phyloP scores from a whole-genome alignment of 768 basidiomycete genomes.

The Phaffia australis region DNA sequence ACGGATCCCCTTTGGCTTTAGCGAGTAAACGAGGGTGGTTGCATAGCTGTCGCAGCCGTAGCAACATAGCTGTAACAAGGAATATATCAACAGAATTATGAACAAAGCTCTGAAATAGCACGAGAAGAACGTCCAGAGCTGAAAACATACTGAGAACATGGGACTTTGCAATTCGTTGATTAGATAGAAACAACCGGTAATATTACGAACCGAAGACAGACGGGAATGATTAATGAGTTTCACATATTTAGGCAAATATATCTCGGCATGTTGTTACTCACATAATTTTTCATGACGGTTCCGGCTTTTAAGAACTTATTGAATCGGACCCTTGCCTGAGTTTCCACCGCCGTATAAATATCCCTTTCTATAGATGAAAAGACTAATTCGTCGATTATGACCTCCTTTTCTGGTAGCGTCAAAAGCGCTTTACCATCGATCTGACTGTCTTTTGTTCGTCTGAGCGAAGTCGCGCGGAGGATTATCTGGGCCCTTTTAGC shows the following conservation, averaged over 20 bases:
- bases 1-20: slow-evolving; percentile 9
- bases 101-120: slow-evolving; percentile 37
- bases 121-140: too few species aligned
- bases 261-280: background rate
- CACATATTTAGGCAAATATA: background rate
- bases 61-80: slow-evolving; percentile 10
- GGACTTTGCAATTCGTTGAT: background rate
- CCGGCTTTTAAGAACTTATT: slow-evolving; percentile 40
- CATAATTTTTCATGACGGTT: slow-evolving; percentile 20
- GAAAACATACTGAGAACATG: slow-evolving; percentile 10
- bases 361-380: slow-evolving; percentile 55
- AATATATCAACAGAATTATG: slow-evolving; percentile 2
- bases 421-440: slow-evolving; percentile 61
- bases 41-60: slow-evolving; percentile 21
- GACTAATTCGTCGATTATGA: slow-evolving; percentile 46
- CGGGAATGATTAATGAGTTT: background rate
- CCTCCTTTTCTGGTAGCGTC: slow-evolving; percentile 37
- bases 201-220: too few species aligned
- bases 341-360: slow-evolving; percentile 43
- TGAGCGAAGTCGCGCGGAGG: slow-evolving; percentile 47
- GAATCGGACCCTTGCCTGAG: slow-evolving; percentile 48
- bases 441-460: slow-evolving; percentile 57
- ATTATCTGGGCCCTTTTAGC: slow-evolving; percentile 49
- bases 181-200: too few species aligned
- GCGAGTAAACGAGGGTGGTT: slow-evolving; percentile 23